Conservation (phyloP, 1,284 basidiomycete species). For the Ustilago bromivora region DNA sequence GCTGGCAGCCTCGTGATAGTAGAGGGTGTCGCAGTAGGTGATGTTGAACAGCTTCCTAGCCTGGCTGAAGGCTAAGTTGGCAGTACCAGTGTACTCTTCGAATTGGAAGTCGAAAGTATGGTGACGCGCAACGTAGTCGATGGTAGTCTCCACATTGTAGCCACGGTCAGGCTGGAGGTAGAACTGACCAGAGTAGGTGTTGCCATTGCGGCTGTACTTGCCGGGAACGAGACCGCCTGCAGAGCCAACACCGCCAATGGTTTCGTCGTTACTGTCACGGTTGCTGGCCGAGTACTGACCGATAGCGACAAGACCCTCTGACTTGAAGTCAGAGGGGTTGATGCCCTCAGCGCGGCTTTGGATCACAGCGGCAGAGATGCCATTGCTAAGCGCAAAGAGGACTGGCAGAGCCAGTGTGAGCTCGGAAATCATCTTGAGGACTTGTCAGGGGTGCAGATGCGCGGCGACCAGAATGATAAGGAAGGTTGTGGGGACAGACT, state of each 20-base stretch:
- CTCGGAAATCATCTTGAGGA: conserved; percentile 17
- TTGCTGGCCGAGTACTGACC: conserved; percentile 64
- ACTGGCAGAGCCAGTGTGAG: conserved; percentile 22
- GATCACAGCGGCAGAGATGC: conserved; percentile 25
- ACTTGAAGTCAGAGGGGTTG: conserved; percentile 55
- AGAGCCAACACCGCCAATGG: conserved; percentile 68
- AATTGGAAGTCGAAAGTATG: conserved; percentile 76
- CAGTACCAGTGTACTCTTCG: conserved; percentile 72
- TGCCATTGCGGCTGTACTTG: conserved; percentile 29
- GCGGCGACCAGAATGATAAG: too few relatives aligned
- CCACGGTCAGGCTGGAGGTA: conserved; percentile 75
- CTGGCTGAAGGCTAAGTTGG: conserved; percentile 73
- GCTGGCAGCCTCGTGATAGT: conserved; percentile 73
- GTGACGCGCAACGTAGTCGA: conserved; percentile 76
- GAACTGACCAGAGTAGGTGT: conserved; percentile 72
- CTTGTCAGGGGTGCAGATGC: too few relatives aligned
- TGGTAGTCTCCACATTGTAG: conserved; percentile 71
- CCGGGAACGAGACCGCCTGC: conserved; percentile 46
- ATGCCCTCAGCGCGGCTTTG: conserved; percentile 23
- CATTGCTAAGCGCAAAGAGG: conserved; percentile 7
- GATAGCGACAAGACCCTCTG: conserved; percentile 70
- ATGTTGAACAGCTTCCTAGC: conserved; percentile 75
- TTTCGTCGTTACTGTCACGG: conserved; percentile 66
- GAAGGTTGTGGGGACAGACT: too few relatives aligned
- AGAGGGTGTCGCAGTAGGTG: conserved; percentile 74